Percentiles rank a stretch among this genome's conserved stretches.
Conservation (phyloP, 345 rosid genomes). For the Toxicodendron radicans region DNA sequence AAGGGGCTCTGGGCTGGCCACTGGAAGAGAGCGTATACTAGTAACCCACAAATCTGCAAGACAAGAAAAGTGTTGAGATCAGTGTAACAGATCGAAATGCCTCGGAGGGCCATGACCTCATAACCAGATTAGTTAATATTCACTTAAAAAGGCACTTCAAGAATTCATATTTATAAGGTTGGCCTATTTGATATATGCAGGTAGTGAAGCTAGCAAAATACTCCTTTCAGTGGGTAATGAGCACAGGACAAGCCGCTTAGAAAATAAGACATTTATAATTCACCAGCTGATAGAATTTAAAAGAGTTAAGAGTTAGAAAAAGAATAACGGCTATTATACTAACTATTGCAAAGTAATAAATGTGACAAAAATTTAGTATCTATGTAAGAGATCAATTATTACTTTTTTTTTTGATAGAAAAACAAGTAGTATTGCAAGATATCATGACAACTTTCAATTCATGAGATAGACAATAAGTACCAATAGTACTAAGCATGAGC, state of each 20-base stretch:
- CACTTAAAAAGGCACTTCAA: no score
- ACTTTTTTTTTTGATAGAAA: no score
- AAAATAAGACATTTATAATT: no score
- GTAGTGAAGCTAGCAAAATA: no score
- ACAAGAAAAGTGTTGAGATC: conserved; percentile 13
- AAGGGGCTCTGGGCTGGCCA: conserved; percentile 43
- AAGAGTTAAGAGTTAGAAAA: no score
- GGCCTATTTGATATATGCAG: no score
- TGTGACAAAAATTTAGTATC: not conserved
- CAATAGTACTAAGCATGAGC: not conserved
- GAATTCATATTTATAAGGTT: no score
- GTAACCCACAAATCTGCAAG: conserved; percentile 45
- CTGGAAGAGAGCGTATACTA: conserved; percentile 40
- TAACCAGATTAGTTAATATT: not conserved
- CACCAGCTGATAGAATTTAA: no score
- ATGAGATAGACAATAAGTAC: not conserved
- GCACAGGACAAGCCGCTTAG: no score
- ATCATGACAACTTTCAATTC: not conserved
- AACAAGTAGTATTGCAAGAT: not conserved
- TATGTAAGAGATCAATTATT: not conserved
- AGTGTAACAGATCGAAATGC: conserved; percentile 11
- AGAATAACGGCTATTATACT: not conserved
- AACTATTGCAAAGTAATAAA: not conserved
- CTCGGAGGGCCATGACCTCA: not conserved
- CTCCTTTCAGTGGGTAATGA: no score